Evolutionary conservation across 2,329 filamentous ascomycete genomes (phyloP), one percentile per base, ranked within the genome.

Genomic region (Alternaria longipes): DNA sequence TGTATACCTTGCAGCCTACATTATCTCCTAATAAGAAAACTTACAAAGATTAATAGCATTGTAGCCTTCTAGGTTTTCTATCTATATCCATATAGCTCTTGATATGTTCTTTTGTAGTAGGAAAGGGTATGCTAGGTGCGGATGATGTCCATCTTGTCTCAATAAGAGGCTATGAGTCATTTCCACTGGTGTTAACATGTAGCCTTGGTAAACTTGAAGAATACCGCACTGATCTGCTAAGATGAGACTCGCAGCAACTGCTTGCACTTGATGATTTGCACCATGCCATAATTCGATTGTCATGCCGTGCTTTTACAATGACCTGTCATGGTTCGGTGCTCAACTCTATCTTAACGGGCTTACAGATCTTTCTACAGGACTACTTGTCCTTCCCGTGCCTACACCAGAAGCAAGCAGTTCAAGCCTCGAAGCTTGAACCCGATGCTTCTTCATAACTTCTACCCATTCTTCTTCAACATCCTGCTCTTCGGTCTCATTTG

Each of bases 371-470:
- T 67, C 66, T 4, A 60, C 49, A 3, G 66, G 63, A 54, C 64
- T 68, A 24, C 54, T 66, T 14, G 71, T 67, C 42, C 76, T 69
- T 5, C 73, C 76, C 1, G 72, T 62, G 3, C 78, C 80, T 3
- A 82, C 80, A 9, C 81, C 81, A 26, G 78, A 81, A 4, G 81
- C 81, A 22, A 82, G 65, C 41, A 84, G 64, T 77, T 94, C 91
- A 47, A 94, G 79, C 38, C 92, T 87, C 9, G 93, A 92, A 18
- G 94, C 93, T 72, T 97, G 84, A 12, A 94, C 85, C 44, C 92
- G 88, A 81, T 97, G 94, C 68, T 94, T 91, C 79, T 91, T 92
- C 78, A 97, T 93, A 34, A 97, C 87, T 60, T 94, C 91, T 38
- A 93, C 91, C 94, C 94, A 97, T 79, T 97, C 89, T 63, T 86